Evolutionary conservation across 1,284 basidiomycete genomes (phyloP).

Genomic region (Polyporus tsugae): DNA sequence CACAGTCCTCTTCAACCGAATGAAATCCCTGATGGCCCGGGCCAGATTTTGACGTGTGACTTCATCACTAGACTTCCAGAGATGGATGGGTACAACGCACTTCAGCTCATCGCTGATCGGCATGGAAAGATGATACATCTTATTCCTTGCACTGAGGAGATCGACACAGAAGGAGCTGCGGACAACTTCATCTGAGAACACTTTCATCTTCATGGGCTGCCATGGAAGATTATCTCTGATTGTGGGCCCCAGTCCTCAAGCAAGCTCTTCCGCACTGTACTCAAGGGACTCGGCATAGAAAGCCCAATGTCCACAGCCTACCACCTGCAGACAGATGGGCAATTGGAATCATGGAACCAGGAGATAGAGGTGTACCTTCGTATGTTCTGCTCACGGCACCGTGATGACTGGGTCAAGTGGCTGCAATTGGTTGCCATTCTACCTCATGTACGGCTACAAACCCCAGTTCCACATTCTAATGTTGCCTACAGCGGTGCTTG

Average conservation of each 20-base stretch:
- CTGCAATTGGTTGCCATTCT: slow-evolving; percentile 2
- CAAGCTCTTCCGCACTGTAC: slow-evolving; percentile 16
- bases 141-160: slow-evolving; percentile 16
- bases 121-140: slow-evolving; percentile 18
- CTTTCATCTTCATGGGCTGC: slow-evolving; percentile 39
- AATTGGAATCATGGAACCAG: slow-evolving; percentile 43
- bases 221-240: slow-evolving; percentile 44
- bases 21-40: slow-evolving; percentile 14
- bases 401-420: slow-evolving; percentile 12
- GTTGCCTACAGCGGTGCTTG: background rate
- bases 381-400: slow-evolving; percentile 16
- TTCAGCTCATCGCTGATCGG: slow-evolving; percentile 32
- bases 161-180: slow-evolving; percentile 17
- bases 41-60: slow-evolving; percentile 41
- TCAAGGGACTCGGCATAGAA: slow-evolving; percentile 18
- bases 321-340: slow-evolving; percentile 43
- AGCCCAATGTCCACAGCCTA: slow-evolving; percentile 35
- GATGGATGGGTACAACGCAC: slow-evolving; percentile 38
- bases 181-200: slow-evolving; percentile 19
- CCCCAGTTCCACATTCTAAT: background rate
- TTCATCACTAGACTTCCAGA: slow-evolving; percentile 48
- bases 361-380: slow-evolving; percentile 37
- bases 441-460: slow-evolving; percentile 1
- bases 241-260: slow-evolving; percentile 46
- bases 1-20: slow-evolving; percentile 21